These are phyloP conservation scores for Fusarium ambrosium DNA, from an alignment of 2,329 filamentous ascomycete genomes.

Conservation along the genomic window DNA sequence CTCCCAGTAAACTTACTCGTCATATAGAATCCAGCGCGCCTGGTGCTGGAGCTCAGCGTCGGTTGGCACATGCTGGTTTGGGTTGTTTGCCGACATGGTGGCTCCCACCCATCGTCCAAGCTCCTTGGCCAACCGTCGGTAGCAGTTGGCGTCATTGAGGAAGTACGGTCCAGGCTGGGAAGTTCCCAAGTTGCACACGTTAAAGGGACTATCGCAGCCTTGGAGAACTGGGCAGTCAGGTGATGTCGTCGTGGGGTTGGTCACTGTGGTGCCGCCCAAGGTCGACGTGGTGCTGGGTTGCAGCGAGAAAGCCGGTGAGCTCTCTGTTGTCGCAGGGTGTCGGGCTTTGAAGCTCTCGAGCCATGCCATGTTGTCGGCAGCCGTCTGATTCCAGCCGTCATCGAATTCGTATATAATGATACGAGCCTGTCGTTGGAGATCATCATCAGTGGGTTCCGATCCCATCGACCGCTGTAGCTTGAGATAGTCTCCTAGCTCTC, in stretches of 20 bases:
- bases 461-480: slow-evolving; percentile 60
- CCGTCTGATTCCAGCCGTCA: slow-evolving; percentile 75
- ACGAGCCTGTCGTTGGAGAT: slow-evolving; percentile 69
- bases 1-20: slow-evolving; percentile 62
- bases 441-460: slow-evolving; percentile 64
- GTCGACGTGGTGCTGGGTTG: slow-evolving; percentile 37
- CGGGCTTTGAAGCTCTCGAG: slow-evolving; percentile 66
- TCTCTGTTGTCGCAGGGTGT: slow-evolving; percentile 50
- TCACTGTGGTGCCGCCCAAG: slow-evolving; percentile 23
- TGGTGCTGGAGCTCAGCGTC: slow-evolving; percentile 76
- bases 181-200: slow-evolving; percentile 16
- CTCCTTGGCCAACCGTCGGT: slow-evolving; percentile 66
- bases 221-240: slow-evolving; percentile 26
- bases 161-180: slow-evolving; percentile 56
- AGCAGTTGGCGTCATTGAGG: slow-evolving; percentile 72
- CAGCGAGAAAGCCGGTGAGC: slow-evolving; percentile 43
- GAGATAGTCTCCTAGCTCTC: slow-evolving; percentile 68
- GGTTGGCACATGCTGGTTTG: slow-evolving; percentile 68
- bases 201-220: slow-evolving; percentile 14
- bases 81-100: slow-evolving; percentile 71
- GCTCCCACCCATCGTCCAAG: slow-evolving; percentile 66
- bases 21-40: slow-evolving; percentile 73
- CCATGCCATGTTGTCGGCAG: slow-evolving; percentile 69
- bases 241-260: slow-evolving; percentile 31
- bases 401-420: slow-evolving; percentile 74